Evolutionary conservation across 139 green algal genomes (phyloP).

Genomic region (Auxenochlorella pyrenoidosa): DNA sequence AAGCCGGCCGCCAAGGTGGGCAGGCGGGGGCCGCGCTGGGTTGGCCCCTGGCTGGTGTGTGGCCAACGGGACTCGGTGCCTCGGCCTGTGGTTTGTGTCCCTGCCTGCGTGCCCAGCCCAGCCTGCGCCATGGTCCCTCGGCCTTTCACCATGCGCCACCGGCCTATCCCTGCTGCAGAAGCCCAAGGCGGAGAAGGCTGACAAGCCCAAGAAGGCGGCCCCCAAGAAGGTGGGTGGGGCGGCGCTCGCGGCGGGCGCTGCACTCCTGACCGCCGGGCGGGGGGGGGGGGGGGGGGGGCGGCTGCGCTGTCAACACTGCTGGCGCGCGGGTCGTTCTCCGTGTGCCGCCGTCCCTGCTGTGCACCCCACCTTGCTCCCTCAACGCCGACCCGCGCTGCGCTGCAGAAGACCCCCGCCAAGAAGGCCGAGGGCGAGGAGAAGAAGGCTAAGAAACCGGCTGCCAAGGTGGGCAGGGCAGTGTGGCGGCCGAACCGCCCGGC

Average conservation of each 20-base stretch:
- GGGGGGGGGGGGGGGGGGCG: too few species aligned
- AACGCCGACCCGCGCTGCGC: neutral
- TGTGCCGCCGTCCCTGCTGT: neutral
- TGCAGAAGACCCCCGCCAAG: constrained; percentile 2
- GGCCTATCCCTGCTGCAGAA: neutral
- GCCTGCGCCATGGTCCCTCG: too few species aligned
- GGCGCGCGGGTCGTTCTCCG: too few species aligned
- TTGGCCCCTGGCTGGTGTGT: too few species aligned
- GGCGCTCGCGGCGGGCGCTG: neutral
- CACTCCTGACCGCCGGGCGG: too few species aligned
- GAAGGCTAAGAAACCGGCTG: too few species aligned
- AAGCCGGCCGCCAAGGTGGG: neutral
- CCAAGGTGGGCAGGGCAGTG: neutral
- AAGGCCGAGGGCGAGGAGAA: neutral
- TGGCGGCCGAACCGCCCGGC: too few species aligned
- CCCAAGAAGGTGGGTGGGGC: neutral
- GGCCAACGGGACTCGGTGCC: too few species aligned
- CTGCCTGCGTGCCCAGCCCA: too few species aligned
- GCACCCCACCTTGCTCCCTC: too few species aligned
- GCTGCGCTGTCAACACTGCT: too few species aligned
- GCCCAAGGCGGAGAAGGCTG: neutral
- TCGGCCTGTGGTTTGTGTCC: too few species aligned
- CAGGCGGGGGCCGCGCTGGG: neutral
- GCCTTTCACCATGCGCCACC: neutral
- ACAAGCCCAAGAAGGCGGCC: neutral